Percentiles rank a stretch among this genome's conserved stretches.
Evolutionary conservation across 2,329 filamentous ascomycete genomes (phyloP).

Genomic region (Botrytis galanthina): DNA sequence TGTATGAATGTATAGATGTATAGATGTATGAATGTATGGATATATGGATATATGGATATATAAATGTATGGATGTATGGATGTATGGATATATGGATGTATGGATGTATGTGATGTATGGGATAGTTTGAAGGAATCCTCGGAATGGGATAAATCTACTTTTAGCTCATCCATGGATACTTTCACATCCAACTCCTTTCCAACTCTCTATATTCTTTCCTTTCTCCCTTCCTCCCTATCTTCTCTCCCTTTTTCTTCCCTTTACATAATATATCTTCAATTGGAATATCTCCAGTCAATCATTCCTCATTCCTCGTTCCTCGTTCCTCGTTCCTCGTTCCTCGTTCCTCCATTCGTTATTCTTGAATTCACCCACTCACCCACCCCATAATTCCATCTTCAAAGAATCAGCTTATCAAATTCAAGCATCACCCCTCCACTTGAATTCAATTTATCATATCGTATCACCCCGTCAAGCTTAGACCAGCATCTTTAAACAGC

Average conservation of each 20-base stretch:
- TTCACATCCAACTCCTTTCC: background rate
- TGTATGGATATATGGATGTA: too few species aligned
- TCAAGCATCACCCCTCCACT: conserved; percentile 6
- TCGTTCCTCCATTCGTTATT: background rate
- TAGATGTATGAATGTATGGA: too few species aligned
- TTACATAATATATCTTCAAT: conserved; percentile 4
- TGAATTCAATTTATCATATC: conserved; percentile 17
- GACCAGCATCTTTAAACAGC: background rate
- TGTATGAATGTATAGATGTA: too few species aligned
- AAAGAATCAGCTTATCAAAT: conserved; percentile 26
- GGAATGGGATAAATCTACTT: background rate
- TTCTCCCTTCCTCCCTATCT: background rate
- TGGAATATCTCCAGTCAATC: background rate
- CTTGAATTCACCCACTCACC: background rate
- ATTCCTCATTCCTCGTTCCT: background rate
- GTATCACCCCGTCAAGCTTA: conserved; percentile 18
- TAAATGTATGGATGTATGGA: too few species aligned
- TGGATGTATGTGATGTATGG: background rate
- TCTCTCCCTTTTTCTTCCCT: background rate
- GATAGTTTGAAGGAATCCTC: background rate
- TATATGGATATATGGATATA: too few species aligned
- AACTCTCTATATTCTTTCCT: background rate
- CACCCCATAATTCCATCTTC: background rate
- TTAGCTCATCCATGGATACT: background rate
- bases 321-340: background rate